A percentile compares a stretch with the other conserved stretches of the same genome.
Evolutionary conservation across 495 filamentous ascomycete species (phyloP).

Genomic region (Apodospora peruviana): DNA sequence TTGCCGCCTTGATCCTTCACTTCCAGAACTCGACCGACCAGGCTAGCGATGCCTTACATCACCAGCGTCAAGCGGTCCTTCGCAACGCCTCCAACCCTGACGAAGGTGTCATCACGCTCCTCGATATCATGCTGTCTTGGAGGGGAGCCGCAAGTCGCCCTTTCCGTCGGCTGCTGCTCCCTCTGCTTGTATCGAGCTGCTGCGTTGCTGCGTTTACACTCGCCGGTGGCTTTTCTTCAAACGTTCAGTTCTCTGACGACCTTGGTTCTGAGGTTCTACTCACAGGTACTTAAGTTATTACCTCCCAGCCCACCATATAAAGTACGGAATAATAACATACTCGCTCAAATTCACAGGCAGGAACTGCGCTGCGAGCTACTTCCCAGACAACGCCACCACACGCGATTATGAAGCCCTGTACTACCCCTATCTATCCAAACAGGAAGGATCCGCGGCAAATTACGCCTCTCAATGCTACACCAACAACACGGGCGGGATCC

Average conservation of each 20-base stretch:
- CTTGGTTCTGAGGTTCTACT: conserved; percentile 8
- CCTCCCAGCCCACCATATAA: neutral
- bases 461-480: conserved; percentile 17
- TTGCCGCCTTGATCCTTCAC: conserved; percentile 13
- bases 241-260: neutral
- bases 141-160: neutral
- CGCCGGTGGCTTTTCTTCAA: conserved; percentile 12
- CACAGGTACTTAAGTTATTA: neutral
- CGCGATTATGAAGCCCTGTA: neutral
- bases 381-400: neutral
- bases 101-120: neutral
- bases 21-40: neutral
- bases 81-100: conserved; percentile 11
- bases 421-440: neutral
- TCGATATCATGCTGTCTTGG: conserved; percentile 5
- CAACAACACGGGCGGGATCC: neutral
- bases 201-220: neutral
- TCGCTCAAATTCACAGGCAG: neutral
- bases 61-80: conserved; percentile 17
- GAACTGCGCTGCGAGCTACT: neutral
- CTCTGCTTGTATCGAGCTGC: neutral
- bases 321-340: too few species aligned
- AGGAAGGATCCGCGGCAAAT: neutral
- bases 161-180: neutral
- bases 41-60: conserved; percentile 8